Base-by-base conservation (phyloP, 805 yeast species). In the Yamadazyma olivae region DNA sequence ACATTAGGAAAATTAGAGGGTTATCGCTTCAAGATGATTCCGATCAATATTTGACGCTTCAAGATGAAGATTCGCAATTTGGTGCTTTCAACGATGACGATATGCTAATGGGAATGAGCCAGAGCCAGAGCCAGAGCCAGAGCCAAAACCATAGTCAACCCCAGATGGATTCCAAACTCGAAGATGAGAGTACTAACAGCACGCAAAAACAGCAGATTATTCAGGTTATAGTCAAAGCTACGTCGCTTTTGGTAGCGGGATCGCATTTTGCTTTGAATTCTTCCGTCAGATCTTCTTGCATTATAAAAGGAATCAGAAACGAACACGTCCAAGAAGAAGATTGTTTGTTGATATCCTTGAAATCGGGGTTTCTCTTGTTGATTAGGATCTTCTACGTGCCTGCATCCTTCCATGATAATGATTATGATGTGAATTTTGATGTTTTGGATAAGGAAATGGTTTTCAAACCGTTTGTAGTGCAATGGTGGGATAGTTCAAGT, bases 391-490 rank as follows among this genome's bases (percentile, higher is more conserved):
- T 57, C 49, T 45, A 45, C 17, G 66, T 66, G 3, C 69, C 70
- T 2, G 43, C 61, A 17, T 22, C 43, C 9, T 53, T 50, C 30
- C 43, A 46, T 14, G 69, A 61, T 28, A 46, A 56, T 3, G 55
- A 48, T 32, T 46, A 46, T 27, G 35, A 36, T 9, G 50, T 45
- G 15, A 33, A 45, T 2, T 41, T 41, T 3, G 20, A 31, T 1
- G 35, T 40, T 2, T 30, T 32, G 31, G 20, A 42, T 8, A 44
- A 49, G 2, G 49, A 45, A 14, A 51, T 50, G 20, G 49, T 62
- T 4, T 57, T 48, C 41, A 59, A 57, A 26, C 77, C 77, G 1
- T 68, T 63, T 41, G 66, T 68, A 7, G 74, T 72, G 0, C 77
- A 73, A 43, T 71, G 76, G 77, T 73, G 77, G 78, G 62, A 56